These are phyloP conservation scores for Cichorium intybus DNA, from an alignment of 140 eudicot species.

Conservation along the genomic window DNA sequence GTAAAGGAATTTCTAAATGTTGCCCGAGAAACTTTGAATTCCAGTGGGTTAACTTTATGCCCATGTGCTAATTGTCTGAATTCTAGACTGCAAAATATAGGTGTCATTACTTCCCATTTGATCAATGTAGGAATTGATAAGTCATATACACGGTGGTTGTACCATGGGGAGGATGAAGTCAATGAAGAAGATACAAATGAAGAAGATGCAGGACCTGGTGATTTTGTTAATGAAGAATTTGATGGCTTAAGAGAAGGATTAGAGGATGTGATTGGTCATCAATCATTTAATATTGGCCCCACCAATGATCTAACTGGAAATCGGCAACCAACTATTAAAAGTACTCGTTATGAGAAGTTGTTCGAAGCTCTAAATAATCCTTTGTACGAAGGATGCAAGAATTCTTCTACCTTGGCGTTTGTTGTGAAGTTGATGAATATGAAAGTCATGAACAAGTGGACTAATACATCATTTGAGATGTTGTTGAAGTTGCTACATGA, in stretches of 20 bases:
- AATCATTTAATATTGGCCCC: neutral
- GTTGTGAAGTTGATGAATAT: slow-evolving; percentile 4
- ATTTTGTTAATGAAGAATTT: neutral
- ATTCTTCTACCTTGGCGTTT: slow-evolving; percentile 1
- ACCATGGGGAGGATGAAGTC: neutral
- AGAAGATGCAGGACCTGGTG: neutral
- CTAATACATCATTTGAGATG: neutral
- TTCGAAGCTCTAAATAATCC: slow-evolving; percentile 2
- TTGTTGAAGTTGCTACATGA: slow-evolving; percentile 2
- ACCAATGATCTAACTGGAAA: neutral
- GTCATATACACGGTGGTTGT: neutral
- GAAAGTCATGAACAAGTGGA: slow-evolving; percentile 5
- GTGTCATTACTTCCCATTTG: neutral
- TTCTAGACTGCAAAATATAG: neutral
- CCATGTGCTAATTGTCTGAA: neutral
- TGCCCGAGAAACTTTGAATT: neutral
- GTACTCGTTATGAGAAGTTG: neutral
- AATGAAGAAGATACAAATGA: neutral
- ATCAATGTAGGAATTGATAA: neutral
- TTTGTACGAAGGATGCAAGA: slow-evolving; percentile 9
- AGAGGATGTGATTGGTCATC: neutral
- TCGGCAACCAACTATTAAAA: neutral
- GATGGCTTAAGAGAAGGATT: neutral
- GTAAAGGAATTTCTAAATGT: neutral
- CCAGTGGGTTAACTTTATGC: neutral